A percentile compares a stretch with the other conserved stretches of the same genome.
Conservation (phyloP, 1,284 basidiomycete species). For the Rhodotorula sp. region DNA sequence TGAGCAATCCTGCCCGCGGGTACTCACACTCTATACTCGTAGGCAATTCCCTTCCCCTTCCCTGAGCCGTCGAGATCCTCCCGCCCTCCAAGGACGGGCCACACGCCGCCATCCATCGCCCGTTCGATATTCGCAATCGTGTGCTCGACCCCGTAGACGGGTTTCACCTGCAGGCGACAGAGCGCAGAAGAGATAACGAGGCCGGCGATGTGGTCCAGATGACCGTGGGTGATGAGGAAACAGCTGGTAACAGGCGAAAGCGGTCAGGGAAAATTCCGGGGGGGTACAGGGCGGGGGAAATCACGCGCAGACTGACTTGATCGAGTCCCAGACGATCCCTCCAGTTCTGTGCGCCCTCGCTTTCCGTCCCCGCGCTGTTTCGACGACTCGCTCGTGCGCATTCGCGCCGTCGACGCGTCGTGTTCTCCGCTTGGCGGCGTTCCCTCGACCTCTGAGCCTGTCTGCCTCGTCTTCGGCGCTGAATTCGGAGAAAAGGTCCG, state of each 20-base stretch:
- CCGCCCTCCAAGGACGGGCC: conserved; percentile 42
- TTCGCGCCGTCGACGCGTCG: not conserved
- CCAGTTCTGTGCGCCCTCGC: not conserved
- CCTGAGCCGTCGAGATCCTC: conserved; percentile 18
- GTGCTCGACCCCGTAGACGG: conserved; percentile 39
- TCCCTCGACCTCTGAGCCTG: conserved; percentile 18
- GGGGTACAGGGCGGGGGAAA: too few relatives aligned
- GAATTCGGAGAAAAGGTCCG: conserved; percentile 25
- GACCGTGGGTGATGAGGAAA: conserved; percentile 42
- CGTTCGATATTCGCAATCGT: conserved; percentile 42
- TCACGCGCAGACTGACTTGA: conserved; percentile 12
- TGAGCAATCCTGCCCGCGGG: too few relatives aligned
- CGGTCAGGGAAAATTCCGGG: not conserved
- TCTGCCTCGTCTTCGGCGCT: conserved; percentile 22
- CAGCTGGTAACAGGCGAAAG: conserved; percentile 5
- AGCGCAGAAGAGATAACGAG: conserved; percentile 42
- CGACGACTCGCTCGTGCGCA: not conserved
- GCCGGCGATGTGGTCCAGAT: conserved; percentile 45
- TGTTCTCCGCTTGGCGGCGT: conserved; percentile 1
- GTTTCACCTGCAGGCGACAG: conserved; percentile 18
- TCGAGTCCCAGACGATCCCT: conserved; percentile 25
- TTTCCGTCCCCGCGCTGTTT: not conserved
- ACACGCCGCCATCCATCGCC: conserved; percentile 43
- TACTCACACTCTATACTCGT: conserved; percentile 38
- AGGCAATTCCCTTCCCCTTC: conserved; percentile 29